Percentiles rank a stretch among this genome's conserved stretches.
Conservation (phyloP, 1,284 basidiomycete genomes). For the Puccinia novopanici region DNA sequence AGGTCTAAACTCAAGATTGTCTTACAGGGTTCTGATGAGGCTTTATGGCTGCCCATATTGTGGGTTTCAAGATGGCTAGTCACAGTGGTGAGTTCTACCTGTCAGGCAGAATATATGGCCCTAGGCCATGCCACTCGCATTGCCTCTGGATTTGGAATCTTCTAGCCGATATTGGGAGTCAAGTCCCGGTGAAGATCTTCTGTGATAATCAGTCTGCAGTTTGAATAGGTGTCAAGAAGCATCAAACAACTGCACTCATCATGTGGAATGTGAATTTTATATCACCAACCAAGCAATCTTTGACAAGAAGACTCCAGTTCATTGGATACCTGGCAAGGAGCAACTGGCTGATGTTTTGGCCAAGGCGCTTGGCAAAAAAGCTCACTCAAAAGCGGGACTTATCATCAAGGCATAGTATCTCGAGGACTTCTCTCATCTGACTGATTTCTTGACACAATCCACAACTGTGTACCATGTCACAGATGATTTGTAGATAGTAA, state of each 20-base stretch:
- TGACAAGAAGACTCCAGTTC: background rate
- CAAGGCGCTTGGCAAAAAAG: background rate
- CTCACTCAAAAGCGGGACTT: background rate
- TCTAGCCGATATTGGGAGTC: background rate
- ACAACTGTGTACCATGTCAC: too few species aligned
- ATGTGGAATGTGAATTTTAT: constrained; percentile 25
- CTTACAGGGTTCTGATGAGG: background rate
- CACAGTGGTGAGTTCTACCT: too few species aligned
- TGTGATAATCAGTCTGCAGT: constrained; percentile 24
- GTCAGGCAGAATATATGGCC: too few species aligned
- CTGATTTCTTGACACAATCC: too few species aligned
- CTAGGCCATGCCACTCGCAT: too few species aligned
- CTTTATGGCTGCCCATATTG: too few species aligned
- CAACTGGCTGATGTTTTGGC: background rate
- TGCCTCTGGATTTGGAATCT: constrained; percentile 20
- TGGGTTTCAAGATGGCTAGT: too few species aligned
- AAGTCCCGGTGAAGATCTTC: background rate
- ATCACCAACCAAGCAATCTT: constrained; percentile 12
- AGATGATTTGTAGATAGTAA: too few species aligned
- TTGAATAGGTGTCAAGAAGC: background rate
- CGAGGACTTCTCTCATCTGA: too few species aligned
- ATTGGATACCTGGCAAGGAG: too few species aligned
- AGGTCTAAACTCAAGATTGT: background rate
- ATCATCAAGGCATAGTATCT: too few species aligned
- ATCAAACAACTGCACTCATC: background rate